Conservation (phyloP, 1,284 basidiomycete genomes). For the Meira miltonrushii region DNA sequence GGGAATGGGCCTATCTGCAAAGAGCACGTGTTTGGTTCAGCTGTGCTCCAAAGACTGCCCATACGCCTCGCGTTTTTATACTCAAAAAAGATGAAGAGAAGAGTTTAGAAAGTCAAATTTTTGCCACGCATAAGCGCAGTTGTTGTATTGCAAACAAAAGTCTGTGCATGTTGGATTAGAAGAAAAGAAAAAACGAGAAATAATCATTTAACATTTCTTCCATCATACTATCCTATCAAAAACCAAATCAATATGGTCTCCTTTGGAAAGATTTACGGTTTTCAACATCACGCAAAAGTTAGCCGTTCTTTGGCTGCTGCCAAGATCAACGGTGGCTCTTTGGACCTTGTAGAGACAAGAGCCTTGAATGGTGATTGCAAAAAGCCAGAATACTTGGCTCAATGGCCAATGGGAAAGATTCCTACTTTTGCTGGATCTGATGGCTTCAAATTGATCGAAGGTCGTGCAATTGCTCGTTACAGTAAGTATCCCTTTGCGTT, state of each 20-base stretch:
- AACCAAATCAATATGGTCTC: slow-evolving; percentile 33
- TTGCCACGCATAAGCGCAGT: too few species aligned
- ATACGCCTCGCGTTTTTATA: too few species aligned
- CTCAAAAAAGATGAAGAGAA: too few species aligned
- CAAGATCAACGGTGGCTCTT: slow-evolving; percentile 45
- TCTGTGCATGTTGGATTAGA: not conserved
- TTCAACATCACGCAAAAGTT: slow-evolving; percentile 29
- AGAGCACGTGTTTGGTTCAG: too few species aligned
- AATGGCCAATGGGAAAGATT: slow-evolving; percentile 55
- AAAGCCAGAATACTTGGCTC: slow-evolving; percentile 44
- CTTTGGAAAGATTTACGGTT: slow-evolving; percentile 48
- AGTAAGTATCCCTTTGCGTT: slow-evolving; percentile 61
- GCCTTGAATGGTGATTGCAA: slow-evolving; percentile 30
- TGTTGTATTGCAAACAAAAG: too few species aligned
- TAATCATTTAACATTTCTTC: not conserved
- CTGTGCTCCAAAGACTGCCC: too few species aligned
- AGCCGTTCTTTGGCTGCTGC: slow-evolving; percentile 38
- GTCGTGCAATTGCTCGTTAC: slow-evolving; percentile 76
- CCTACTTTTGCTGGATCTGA: slow-evolving; percentile 74
- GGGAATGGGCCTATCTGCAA: too few species aligned
- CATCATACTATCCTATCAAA: not conserved
- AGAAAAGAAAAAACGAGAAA: not conserved
- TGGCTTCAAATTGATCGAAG: slow-evolving; percentile 76
- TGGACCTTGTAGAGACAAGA: slow-evolving; percentile 37
- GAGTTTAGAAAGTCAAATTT: too few species aligned